Evolutionary conservation across 163 green algal genomes (phyloP).

Genomic region (Scenedesmus sp.): DNA sequence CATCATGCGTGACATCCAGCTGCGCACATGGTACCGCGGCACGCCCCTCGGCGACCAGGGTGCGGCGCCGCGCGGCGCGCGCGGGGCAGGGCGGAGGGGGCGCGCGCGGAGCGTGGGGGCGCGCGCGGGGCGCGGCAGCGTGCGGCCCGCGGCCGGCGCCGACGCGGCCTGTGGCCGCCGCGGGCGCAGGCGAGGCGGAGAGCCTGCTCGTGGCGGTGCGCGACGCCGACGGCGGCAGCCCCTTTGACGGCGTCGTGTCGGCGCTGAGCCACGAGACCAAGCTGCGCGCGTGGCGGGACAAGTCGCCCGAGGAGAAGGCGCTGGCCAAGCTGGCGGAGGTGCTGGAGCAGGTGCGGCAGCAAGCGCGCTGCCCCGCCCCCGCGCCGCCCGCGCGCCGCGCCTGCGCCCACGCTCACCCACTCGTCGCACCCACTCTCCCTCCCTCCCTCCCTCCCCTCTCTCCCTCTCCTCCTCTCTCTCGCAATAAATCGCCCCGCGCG

Average conservation of each 20-base stretch:
- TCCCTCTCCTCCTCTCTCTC: no score
- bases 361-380: no score
- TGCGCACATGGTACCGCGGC: conserved; percentile 60
- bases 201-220: conserved; percentile 51
- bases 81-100: no score
- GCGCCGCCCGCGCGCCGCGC: no score
- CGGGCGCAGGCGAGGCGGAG: conserved; percentile 52
- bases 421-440: no score
- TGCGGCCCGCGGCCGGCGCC: no score
- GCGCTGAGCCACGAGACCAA: conserved; percentile 62
- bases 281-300: conserved; percentile 54
- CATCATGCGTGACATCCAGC: conserved; percentile 71
- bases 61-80: background rate
- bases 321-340: conserved; percentile 47
- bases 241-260: conserved; percentile 47
- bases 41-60: conserved; percentile 34
- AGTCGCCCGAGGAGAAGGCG: conserved; percentile 54
- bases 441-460: no score
- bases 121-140: no score
- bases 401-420: no score
- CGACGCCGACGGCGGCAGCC: conserved; percentile 54
- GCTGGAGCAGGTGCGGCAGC: conserved; percentile 39
- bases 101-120: no score
- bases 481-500: no score
- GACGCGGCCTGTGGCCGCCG: background rate